Evolutionary conservation across 129 eudicot genomes (phyloP).

Genomic region (Oenanthe sinensis): DNA sequence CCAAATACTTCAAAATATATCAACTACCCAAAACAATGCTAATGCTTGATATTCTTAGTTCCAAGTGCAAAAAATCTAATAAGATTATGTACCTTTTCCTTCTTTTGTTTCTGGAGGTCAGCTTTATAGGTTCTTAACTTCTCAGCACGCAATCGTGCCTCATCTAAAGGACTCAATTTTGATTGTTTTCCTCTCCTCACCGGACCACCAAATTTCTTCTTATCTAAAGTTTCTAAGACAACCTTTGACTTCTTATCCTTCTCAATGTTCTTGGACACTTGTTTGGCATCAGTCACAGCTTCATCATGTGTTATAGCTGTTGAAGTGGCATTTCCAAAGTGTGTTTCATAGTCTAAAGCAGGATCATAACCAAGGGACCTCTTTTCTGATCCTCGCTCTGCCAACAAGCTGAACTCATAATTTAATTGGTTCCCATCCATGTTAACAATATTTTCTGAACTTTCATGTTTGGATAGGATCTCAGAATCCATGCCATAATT

Average conservation of each 20-base stretch:
- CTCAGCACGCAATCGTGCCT: conserved; percentile 85
- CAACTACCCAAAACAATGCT: neutral
- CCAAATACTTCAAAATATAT: neutral
- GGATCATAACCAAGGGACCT: conserved; percentile 48
- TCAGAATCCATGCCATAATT: conserved; percentile 53
- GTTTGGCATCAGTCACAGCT: conserved; percentile 30
- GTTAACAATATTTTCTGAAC: conserved; percentile 26
- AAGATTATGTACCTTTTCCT: conserved; percentile 60
- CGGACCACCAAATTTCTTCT: conserved; percentile 48
- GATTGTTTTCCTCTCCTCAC: conserved; percentile 53
- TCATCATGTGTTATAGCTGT: conserved; percentile 26
- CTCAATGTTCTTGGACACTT: conserved; percentile 41
- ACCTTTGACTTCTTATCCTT: conserved; percentile 43
- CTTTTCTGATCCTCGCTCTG: conserved; percentile 57
- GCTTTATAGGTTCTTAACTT: conserved; percentile 76
- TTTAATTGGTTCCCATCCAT: conserved; percentile 19
- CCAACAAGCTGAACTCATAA: conserved; percentile 73
- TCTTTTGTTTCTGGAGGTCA: conserved; percentile 87
- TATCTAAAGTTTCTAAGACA: conserved; percentile 27
- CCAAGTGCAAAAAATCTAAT: neutral
- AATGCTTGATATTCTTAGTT: neutral
- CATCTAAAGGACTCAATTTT: conserved; percentile 55
- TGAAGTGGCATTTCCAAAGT: conserved; percentile 28
- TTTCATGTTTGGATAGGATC: conserved; percentile 28
- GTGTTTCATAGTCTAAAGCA: conserved; percentile 75